Percentiles rank a stretch among this genome's conserved stretches.
Conservation (phyloP, 1,284 basidiomycete species). For the Marasmius sp. region DNA sequence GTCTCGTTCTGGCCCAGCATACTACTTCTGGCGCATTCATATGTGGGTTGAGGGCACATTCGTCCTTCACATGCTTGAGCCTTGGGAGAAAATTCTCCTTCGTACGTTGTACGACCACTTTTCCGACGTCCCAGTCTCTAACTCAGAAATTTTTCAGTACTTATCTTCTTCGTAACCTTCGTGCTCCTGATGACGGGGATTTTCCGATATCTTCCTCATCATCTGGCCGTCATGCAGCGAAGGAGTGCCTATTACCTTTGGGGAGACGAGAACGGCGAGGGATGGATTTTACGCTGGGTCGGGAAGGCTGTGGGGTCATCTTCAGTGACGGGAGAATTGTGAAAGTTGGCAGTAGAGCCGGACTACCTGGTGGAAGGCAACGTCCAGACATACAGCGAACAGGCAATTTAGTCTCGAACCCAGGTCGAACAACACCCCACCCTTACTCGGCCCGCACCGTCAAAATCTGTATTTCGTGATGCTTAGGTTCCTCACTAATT, state of each 20-base stretch:
- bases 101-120: constrained; percentile 33
- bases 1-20: constrained; percentile 28
- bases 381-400: too few species aligned
- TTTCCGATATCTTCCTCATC: constrained; percentile 38
- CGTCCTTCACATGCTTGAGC: constrained; percentile 52
- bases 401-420: too few species aligned
- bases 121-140: not conserved
- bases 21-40: constrained; percentile 46
- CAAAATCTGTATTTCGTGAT: too few species aligned
- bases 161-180: constrained; percentile 32
- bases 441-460: too few species aligned
- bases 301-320: constrained; percentile 6
- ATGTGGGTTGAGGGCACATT: constrained; percentile 54
- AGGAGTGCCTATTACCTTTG: constrained; percentile 40
- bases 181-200: constrained; percentile 36
- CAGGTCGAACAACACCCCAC: too few species aligned
- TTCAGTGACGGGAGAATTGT: not conserved
- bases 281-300: constrained; percentile 30
- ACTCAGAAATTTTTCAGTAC: constrained; percentile 19
- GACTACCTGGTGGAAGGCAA: too few species aligned
- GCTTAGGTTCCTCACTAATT: too few species aligned
- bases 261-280: constrained; percentile 31
- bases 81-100: constrained; percentile 59
- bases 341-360: not conserved
- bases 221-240: constrained; percentile 37